Conservation (phyloP, 23 red algal species). For the Chondrus crispus region DNA sequence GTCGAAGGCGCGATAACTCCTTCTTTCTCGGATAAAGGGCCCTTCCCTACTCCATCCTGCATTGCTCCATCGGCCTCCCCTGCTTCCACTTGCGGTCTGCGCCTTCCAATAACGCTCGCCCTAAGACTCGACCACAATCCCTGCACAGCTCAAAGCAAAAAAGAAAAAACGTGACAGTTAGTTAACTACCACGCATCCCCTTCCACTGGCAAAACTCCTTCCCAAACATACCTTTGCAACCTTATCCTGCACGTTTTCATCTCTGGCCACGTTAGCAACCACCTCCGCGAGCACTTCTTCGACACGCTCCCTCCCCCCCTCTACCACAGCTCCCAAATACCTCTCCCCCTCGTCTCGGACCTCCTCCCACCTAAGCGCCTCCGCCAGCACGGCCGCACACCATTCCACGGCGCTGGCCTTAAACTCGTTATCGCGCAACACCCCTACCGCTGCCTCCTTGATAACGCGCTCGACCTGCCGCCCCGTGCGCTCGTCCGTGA, state of each 20-base stretch:
- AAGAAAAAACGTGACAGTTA: neutral
- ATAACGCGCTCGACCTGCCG: constrained; percentile 17
- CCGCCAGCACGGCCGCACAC: neutral
- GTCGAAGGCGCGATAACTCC: no score
- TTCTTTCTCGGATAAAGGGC: no score
- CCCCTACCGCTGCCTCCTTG: neutral
- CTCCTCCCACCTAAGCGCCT: neutral
- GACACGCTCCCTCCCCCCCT: neutral
- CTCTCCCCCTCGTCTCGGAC: neutral
- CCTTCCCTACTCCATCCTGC: no score
- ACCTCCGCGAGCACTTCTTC: neutral
- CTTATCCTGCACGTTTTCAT: constrained; percentile 18
- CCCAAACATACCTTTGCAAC: neutral
- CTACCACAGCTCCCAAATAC: constrained; percentile 3
- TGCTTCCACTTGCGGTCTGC: neutral
- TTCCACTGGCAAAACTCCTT: neutral
- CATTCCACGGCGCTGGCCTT: neutral
- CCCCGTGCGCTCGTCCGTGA: constrained; percentile 23
- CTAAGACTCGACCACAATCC: constrained; percentile 32
- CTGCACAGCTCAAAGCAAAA: neutral
- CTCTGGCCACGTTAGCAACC: neutral
- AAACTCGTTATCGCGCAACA: constrained; percentile 44
- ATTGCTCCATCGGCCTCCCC: neutral
- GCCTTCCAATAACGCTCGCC: constrained; percentile 32
- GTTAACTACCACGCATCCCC: neutral